Conservation (phyloP, 352 stramenopile species). For the Phytophthora litchii region DNA sequence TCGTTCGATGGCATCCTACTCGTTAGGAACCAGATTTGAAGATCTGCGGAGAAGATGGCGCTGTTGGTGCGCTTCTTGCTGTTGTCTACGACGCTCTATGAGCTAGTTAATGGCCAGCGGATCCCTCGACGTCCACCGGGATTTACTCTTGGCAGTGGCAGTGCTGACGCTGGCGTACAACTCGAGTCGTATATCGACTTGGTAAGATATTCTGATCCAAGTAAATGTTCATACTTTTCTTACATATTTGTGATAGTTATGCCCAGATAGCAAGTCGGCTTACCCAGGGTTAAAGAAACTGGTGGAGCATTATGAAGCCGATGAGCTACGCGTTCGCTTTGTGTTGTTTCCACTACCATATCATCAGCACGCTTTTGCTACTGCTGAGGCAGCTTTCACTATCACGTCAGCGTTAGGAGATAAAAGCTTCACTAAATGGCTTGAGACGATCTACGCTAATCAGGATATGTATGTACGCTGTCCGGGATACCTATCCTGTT, state of each 20-base stretch:
- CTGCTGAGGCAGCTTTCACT: constrained; percentile 66
- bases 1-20: no score
- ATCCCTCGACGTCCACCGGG: constrained; percentile 67
- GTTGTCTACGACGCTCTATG: constrained; percentile 20
- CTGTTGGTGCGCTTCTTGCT: constrained; percentile 23
- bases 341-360: constrained; percentile 83
- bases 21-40: background rate
- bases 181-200: constrained; percentile 87
- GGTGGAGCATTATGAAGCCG: constrained; percentile 50
- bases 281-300: constrained; percentile 74
- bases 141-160: constrained; percentile 62
- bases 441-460: constrained; percentile 81
- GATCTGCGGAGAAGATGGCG: constrained; percentile 5
- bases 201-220: constrained; percentile 32
- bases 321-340: constrained; percentile 72
- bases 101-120: constrained; percentile 21
- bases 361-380: constrained; percentile 76
- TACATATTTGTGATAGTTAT: constrained; percentile 53
- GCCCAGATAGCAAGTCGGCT: constrained; percentile 71
- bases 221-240: constrained; percentile 4
- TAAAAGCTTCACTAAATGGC: constrained; percentile 64
- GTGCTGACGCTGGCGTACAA: constrained; percentile 65
- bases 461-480: constrained; percentile 61
- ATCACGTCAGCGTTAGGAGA: constrained; percentile 68
- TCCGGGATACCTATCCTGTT: background rate